A percentile compares a stretch with the other conserved stretches of the same genome.
Evolutionary conservation across 371 early-diverging fungal species (phyloP).

Genomic region (Apophysomyces elegans): DNA sequence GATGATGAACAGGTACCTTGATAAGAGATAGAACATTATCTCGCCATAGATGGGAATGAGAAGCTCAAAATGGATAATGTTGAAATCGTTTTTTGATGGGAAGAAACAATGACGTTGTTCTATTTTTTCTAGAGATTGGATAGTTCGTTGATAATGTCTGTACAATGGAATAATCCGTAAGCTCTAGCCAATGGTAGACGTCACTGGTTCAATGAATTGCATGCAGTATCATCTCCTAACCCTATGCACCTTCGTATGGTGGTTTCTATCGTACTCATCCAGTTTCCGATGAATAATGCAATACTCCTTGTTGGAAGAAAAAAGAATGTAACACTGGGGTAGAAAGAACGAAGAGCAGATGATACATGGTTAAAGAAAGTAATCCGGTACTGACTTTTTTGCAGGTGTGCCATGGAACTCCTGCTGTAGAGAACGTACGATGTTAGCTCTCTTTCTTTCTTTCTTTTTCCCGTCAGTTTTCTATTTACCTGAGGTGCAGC

Average conservation of each 20-base stretch:
- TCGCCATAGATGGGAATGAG: no score
- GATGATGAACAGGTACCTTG: no score
- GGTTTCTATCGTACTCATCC: not conserved
- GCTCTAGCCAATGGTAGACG: not conserved
- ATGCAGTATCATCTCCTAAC: not conserved
- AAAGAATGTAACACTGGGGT: slow-evolving; percentile 2
- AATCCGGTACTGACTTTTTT: slow-evolving; percentile 89
- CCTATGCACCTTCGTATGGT: not conserved
- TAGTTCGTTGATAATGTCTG: not conserved
- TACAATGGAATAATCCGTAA: not conserved
- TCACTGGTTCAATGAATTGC: not conserved
- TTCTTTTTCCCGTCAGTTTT: no score
- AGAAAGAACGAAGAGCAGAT: not conserved
- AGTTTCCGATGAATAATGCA: slow-evolving; percentile 7
- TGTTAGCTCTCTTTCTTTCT: no score
- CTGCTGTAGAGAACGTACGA: slow-evolving; percentile 37
- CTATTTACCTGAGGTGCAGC: slow-evolving; percentile 73
- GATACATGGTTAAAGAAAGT: slow-evolving; percentile 73
- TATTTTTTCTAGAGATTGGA: not conserved
- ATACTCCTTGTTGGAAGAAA: slow-evolving; percentile 10
- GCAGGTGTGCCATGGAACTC: slow-evolving; percentile 78
- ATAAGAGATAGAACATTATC: no score
- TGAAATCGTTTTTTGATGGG: no score
- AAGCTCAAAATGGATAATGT: no score
- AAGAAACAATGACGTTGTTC: no score